Evolutionary conservation across 441 rosid species (phyloP), one percentile per base, ranked within the genome.

Genomic region (Erysimum pusillum): DNA sequence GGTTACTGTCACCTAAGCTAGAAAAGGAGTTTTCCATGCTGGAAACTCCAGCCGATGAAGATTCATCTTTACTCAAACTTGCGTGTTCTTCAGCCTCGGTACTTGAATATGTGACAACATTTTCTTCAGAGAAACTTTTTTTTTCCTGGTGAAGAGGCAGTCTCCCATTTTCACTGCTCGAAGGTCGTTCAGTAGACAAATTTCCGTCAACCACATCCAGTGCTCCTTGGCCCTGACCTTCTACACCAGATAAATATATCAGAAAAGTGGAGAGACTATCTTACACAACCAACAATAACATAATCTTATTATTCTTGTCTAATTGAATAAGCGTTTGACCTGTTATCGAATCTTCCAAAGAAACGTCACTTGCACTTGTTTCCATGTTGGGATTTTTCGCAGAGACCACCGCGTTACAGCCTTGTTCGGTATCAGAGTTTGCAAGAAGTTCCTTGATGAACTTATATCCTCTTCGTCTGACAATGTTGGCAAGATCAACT

Each of bases 401-500:
- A 38, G 25, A 57, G 31, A 46, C 65, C 17, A 72, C 15, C 38
- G 56, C 85, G 34, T 79, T 80, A 69, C 17, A n/a, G 51, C 82
- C 84, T 54, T 83, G 82, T 54, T 69, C 72, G 31, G 65, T 28
- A 1, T 61, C 54, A 12, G 87, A 84, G 76, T 80, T 79, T 3
- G 80, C 79, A 80, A 93, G 88, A 82, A 95, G 91, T 74, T 88
- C 88, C 53, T 68, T 69, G 10, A 93, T 71, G 61, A 83, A 71
- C 82, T 88, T 93, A 70, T 93, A 90, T 38, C 99, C 99, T 78
- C 99, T 90, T 76, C 99, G 77, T 80, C 98, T 82, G 48, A 92
- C 92, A 78, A 95, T 63, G 81, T 90, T 79, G 36, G 97, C 98
- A 81, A 95, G 95, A 83, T 95, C 97, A 81, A 57, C 88, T 87